Evolutionary conservation across 2,329 filamentous ascomycete species (phyloP).

Genomic region (Trichoderma polysporum): DNA sequence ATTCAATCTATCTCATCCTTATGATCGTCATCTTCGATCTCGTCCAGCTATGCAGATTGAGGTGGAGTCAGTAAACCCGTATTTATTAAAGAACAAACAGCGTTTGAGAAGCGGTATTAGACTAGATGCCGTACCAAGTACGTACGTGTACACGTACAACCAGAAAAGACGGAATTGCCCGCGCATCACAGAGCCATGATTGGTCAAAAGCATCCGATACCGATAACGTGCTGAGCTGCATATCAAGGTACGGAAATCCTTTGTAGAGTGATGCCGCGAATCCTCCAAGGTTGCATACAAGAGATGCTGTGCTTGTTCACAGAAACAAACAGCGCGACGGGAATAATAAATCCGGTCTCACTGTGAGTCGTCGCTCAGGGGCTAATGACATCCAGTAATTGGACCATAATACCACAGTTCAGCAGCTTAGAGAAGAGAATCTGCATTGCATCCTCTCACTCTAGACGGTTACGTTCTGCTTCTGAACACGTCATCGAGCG

Average conservation of each 20-base stretch:
- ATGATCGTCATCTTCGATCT: too few relatives aligned
- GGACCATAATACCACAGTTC: not conserved
- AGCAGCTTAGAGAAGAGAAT: not conserved
- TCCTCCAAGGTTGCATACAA: not conserved
- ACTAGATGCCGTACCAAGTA: not conserved
- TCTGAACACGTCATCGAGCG: not conserved
- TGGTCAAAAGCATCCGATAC: conserved; percentile 11
- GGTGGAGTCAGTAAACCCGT: too few relatives aligned
- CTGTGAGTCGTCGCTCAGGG: not conserved
- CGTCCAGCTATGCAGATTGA: too few relatives aligned
- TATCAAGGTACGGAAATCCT: not conserved
- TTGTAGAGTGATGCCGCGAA: not conserved
- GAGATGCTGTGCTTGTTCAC: not conserved
- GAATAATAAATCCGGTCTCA: not conserved
- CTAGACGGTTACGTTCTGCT: too few relatives aligned
- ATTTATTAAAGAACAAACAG: too few relatives aligned
- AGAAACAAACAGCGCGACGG: not conserved
- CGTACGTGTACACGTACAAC: not conserved
- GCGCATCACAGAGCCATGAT: not conserved
- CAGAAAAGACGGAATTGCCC: not conserved
- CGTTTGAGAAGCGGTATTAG: too few relatives aligned
- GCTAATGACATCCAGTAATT: not conserved
- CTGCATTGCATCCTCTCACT: too few relatives aligned
- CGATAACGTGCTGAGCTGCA: not conserved
- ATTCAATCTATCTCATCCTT: too few relatives aligned